Conservation (phyloP, 148 eudicot species). For the Polygonum aviculare region DNA sequence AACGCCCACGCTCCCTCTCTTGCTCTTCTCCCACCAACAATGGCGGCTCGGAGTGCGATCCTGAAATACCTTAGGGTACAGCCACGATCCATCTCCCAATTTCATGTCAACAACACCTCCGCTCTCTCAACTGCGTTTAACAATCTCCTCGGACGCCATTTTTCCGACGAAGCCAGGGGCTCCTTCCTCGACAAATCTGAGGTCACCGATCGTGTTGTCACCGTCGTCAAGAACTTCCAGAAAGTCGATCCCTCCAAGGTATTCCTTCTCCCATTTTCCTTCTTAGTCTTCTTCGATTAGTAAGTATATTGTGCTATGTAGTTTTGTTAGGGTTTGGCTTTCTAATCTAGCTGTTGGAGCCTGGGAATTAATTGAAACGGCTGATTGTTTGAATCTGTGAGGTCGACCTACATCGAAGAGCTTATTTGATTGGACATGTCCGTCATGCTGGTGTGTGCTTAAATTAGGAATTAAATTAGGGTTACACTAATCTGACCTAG, state of each 20-base stretch:
- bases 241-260: slow-evolving; percentile 94
- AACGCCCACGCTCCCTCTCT: neutral
- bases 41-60: slow-evolving; percentile 59
- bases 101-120: slow-evolving; percentile 24
- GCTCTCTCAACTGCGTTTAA: slow-evolving; percentile 19
- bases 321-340: neutral
- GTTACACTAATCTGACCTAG: neutral
- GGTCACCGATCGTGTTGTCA: slow-evolving; percentile 78
- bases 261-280: neutral
- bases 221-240: slow-evolving; percentile 81
- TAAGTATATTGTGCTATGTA: neutral
- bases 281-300: neutral
- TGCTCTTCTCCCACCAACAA: slow-evolving; percentile 2
- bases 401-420: no score
- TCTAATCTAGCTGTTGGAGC: neutral
- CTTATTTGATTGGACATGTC: neutral
- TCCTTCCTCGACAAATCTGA: slow-evolving; percentile 90
- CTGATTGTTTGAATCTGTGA: neutral
- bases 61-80: slow-evolving; percentile 56
- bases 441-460: neutral
- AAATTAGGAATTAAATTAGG: neutral
- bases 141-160: slow-evolving; percentile 39
- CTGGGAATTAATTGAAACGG: neutral
- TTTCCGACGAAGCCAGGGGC: slow-evolving; percentile 67
- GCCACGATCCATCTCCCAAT: slow-evolving; percentile 25